These are phyloP conservation scores for Abrus pulchellus DNA, from an alignment of 306 rosid species.

Conservation along the genomic window DNA sequence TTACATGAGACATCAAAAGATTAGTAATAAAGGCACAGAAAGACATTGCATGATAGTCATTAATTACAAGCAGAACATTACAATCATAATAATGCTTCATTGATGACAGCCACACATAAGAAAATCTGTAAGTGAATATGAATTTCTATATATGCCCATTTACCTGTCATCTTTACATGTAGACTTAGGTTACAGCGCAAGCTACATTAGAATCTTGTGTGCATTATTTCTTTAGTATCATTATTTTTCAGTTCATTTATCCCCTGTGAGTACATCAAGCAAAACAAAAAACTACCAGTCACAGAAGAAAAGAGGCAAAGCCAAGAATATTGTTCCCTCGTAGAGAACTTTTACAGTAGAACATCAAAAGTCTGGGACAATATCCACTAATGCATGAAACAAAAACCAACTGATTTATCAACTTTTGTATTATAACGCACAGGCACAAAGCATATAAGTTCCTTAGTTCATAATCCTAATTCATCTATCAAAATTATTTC, in stretches of 20 bases:
- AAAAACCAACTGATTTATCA: not conserved
- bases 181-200: not conserved
- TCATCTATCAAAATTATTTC: slow-evolving; percentile 25
- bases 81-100: slow-evolving; percentile 11
- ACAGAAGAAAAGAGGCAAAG: not conserved
- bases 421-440: slow-evolving; percentile 40
- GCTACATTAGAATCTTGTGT: not conserved
- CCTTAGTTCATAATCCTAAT: not conserved
- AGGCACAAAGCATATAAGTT: slow-evolving; percentile 11
- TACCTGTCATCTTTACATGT: not conserved
- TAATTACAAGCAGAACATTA: slow-evolving; percentile 21
- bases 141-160: too few species aligned
- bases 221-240: not conserved
- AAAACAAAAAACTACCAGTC: not conserved
- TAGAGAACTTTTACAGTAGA: slow-evolving; percentile 2
- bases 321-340: slow-evolving; percentile 3
- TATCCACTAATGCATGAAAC: slow-evolving; percentile 20
- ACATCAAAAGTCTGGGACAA: slow-evolving; percentile 2
- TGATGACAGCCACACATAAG: not conserved
- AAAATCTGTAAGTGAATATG: not conserved
- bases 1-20: slow-evolving; percentile 15
- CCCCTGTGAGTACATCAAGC: not conserved
- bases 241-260: not conserved
- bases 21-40: slow-evolving; percentile 16
- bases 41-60: not conserved